Base-by-base conservation (phyloP, 2,329 filamentous ascomycete genomes). In the Orbilia ellipsospora region DNA sequence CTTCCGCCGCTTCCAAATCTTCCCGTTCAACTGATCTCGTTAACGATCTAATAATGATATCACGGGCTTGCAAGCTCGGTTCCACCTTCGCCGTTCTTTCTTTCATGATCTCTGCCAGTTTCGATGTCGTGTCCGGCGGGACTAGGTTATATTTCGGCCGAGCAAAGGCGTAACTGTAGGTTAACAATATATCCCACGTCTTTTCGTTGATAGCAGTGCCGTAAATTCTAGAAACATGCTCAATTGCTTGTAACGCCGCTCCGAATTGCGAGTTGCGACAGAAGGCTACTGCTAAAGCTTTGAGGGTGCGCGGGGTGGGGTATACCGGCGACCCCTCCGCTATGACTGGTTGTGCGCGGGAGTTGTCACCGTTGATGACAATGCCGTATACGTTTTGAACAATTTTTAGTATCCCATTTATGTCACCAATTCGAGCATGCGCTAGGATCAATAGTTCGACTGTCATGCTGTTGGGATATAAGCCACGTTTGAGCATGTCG, bases 401-500 rank as follows among this genome's bases (percentile, higher is more conserved):
- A 4, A 77, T 50, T 23, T 57, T 55, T 1, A 62, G 55, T 8
- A 77, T 67, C 12, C 66, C 73, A 1, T 50, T 36, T 4, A 72
- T 40, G 45, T 77, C 67, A 2, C 73, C 73, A 12, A 66, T 54
- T 16, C 45, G 26, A 2, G 66, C 56, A 16, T 72, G 65, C 6
- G 66, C 67, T 13, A 77, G 42, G 10, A 72, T 70, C 1, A 77
- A 31, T 7, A 77, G 61, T 10, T 77, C 66, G 15, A 77, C 56
- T 4, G 73, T 77, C 73, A 77, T 77, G 36, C 52, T 62, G 44
- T 70, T 72, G 12, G 73, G 73, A 31, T 56, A 72, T 2, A 77
- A 40, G 4, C 66, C 66, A 13, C 72, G 51, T 40, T 65, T 72
- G 15, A 77, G 56, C 48, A 77, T 64, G 18, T 75, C 69, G 50